Conservation (phyloP, 2,329 filamentous ascomycete species). For the Paraphoma chrysanthemicola region DNA sequence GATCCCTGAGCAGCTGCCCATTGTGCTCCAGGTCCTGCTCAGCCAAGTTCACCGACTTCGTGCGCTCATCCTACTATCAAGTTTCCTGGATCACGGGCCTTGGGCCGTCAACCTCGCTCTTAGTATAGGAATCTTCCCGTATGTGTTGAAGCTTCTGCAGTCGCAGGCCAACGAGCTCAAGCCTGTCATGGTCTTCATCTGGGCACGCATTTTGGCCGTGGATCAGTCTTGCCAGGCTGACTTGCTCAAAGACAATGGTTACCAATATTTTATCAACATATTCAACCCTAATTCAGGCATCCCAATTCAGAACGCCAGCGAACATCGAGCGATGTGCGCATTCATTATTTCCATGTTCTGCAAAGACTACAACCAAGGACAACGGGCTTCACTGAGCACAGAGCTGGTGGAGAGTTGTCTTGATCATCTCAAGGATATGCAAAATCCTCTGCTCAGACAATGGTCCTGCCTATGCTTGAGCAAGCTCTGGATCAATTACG, state of each 20-base stretch:
- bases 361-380: conserved; percentile 90
- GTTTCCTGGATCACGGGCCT: conserved; percentile 92
- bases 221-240: conserved; percentile 94
- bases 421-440: conserved; percentile 79
- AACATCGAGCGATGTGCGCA: conserved; percentile 98
- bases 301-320: conserved; percentile 84
- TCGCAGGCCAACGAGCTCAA: conserved; percentile 94
- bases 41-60: conserved; percentile 94
- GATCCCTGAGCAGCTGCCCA: conserved; percentile 91
- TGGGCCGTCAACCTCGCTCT: conserved; percentile 99
- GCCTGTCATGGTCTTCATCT: conserved; percentile 99
- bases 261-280: conserved; percentile 94
- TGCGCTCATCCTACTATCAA: conserved; percentile 87
- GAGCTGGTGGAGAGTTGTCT: conserved; percentile 91
- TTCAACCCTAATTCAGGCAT: conserved; percentile 82
- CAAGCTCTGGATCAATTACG: conserved; percentile 89
- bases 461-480: conserved; percentile 97
- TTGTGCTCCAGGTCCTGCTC: conserved; percentile 92
- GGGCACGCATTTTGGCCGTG: conserved; percentile 93
- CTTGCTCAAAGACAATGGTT: conserved; percentile 94
- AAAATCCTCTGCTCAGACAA: conserved; percentile 88
- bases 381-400: conserved; percentile 87
- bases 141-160: conserved; percentile 95
- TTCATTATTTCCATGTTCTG: conserved; percentile 98
- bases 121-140: conserved; percentile 98